Base-by-base conservation (phyloP, 2,329 filamentous ascomycete species). In the Coleophoma eucalyptorum region DNA sequence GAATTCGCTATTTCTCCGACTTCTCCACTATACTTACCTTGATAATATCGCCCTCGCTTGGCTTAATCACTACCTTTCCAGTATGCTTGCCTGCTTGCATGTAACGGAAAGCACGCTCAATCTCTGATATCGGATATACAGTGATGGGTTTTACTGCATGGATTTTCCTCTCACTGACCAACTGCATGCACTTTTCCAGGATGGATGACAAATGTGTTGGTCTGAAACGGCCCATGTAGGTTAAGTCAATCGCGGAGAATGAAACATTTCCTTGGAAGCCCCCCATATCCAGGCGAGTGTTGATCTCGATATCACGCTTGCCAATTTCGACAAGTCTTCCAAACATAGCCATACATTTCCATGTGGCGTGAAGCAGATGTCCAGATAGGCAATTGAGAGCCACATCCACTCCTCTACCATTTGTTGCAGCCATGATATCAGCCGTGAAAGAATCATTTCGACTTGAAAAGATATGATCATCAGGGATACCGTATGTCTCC, bases 281-380 rank as follows among this genome's bases (percentile, higher is more conserved):
- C 4, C 21, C 16, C 50, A 53, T 53, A 1, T 58, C 35, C 65
- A 74, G 71, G 2, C 68, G 55, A 7, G 13, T 48, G 7, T 49
- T 49, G 3, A 20, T 16, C 18, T 50, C 31, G 3, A 52, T 43
- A 48, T 72, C 69, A 1, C 59, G 61, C 40, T 66, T 66, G 0
- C 67, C 67, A n/a, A 72, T 61, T 43, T 73, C 70, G 0, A 73
- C 44, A 37, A 73, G 68, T 0, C 63, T 54, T 1, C 71, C 71
- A 50, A 67, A 67, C 0, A 49, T 43, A 3, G 68, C 65, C 3
- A 72, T 34, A 49, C 64, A 69, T 2, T 59, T 44, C 65, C 63
- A 70, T 1, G 62, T 50, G 4, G 55, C 53, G 3, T 51, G 52
- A 0, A 63, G 51, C 1, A 53, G 18, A 4, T 61, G 50, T 11